Conservation (phyloP, 225 moss, liverwort and hornwort species). For the Pleurozium schreberi region DNA sequence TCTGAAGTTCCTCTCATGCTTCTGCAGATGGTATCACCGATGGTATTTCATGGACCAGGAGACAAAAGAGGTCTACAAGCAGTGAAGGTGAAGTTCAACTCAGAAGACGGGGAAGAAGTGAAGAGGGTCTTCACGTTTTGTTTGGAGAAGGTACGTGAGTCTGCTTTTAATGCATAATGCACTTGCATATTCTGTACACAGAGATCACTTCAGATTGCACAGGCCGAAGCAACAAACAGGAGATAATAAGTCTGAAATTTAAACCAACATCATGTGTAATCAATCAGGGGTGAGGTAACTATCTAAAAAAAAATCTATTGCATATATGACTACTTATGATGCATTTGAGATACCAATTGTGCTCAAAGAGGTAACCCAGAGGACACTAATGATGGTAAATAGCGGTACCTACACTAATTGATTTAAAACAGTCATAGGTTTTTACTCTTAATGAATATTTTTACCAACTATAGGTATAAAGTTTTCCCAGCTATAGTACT, state of each 20-base stretch:
- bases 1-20: not conserved
- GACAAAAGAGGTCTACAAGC: constrained; percentile 72
- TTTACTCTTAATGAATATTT: too few relatives aligned
- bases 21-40: constrained; percentile 52
- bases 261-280: not conserved
- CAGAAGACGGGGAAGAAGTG: constrained; percentile 23
- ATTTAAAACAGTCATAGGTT: too few relatives aligned
- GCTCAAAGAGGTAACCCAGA: not conserved
- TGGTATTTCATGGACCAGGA: constrained; percentile 63
- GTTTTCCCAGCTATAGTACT: too few relatives aligned
- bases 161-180: not conserved
- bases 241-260: not conserved
- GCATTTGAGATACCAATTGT: not conserved
- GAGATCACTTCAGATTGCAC: not conserved
- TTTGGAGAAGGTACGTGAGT: constrained; percentile 50
- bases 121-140: constrained; percentile 56
- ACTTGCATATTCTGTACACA: not conserved
- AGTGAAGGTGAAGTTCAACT: constrained; percentile 37
- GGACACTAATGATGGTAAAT: too few relatives aligned
- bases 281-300: not conserved
- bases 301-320: not conserved
- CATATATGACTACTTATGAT: not conserved
- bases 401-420: too few relatives aligned
- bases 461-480: too few relatives aligned
- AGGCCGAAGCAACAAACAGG: not conserved